Percentiles rank a stretch among this genome's conserved stretches.
Evolutionary conservation across 768 basidiomycete genomes (phyloP).

Genomic region (Boletus subparvulus): DNA sequence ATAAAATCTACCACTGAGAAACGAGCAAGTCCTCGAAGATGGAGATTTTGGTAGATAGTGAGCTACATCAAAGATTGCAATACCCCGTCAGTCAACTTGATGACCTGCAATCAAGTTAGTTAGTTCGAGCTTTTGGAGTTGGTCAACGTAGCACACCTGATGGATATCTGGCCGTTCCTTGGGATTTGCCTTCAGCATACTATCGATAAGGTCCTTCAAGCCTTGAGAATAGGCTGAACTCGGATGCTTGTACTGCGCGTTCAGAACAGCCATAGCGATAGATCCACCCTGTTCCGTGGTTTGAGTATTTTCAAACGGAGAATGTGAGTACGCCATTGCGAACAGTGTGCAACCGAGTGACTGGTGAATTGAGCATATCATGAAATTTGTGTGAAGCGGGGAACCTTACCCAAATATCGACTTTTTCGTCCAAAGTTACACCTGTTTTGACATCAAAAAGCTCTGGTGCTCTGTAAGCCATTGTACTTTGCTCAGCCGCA

Average conservation of each 20-base stretch:
- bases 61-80: conserved; percentile 54
- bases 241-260: conserved; percentile 91
- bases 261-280: conserved; percentile 96
- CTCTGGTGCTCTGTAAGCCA: conserved; percentile 98
- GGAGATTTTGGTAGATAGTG: not conserved
- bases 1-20: conserved; percentile 8
- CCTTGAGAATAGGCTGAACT: conserved; percentile 84
- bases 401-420: conserved; percentile 86
- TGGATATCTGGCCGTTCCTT: conserved; percentile 83
- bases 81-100: conserved; percentile 62
- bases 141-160: conserved; percentile 48
- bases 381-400: not conserved
- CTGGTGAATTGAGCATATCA: conserved; percentile 41
- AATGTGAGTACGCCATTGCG: conserved; percentile 92
- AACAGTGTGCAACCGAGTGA: conserved; percentile 94
- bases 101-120: conserved; percentile 46
- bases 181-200: conserved; percentile 82
- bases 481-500: conserved; percentile 96
- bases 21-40: not conserved
- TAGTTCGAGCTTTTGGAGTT: conserved; percentile 1
- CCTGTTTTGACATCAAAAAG: conserved; percentile 97
- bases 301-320: conserved; percentile 92
- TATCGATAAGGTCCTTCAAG: conserved; percentile 77
- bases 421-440: conserved; percentile 83
- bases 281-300: conserved; percentile 94